Percentiles rank a stretch among this genome's conserved stretches.
Conservation (phyloP, 1,284 basidiomycete genomes). For the Ustilago tritici region DNA sequence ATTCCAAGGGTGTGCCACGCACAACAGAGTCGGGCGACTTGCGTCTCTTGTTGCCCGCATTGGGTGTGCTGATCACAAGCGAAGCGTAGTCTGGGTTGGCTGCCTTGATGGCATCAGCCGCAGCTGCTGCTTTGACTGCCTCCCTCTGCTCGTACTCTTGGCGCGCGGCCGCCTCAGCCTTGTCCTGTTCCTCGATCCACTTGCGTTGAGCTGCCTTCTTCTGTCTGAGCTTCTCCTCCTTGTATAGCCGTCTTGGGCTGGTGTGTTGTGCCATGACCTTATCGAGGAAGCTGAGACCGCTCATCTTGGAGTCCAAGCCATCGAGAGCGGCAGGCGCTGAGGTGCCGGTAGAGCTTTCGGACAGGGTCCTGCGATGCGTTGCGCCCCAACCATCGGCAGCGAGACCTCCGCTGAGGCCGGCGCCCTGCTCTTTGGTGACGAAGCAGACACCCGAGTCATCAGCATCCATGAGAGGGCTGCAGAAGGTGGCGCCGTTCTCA, state of each 20-base stretch:
- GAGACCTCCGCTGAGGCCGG: constrained; percentile 25
- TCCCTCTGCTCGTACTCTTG: constrained; percentile 38
- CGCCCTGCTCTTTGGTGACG: constrained; percentile 15
- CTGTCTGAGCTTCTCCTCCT: constrained; percentile 59
- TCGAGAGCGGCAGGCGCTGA: constrained; percentile 31
- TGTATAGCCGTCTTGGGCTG: constrained; percentile 61
- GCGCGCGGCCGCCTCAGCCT: constrained; percentile 42
- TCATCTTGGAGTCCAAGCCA: constrained; percentile 55
- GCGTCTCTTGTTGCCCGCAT: constrained; percentile 24
- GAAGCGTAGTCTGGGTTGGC: constrained; percentile 46
- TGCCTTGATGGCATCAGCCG: constrained; percentile 40
- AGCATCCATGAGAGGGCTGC: constrained; percentile 31
- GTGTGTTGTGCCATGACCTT: constrained; percentile 64
- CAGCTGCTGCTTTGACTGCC: constrained; percentile 40
- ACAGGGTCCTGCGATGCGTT: constrained; percentile 27
- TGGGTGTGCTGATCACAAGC: constrained; percentile 40
- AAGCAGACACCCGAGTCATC: constrained; percentile 53
- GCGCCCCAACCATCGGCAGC: constrained; percentile 45
- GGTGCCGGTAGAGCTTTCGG: constrained; percentile 36
- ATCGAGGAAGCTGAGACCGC: constrained; percentile 63
- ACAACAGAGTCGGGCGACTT: constrained; percentile 38
- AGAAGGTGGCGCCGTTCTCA: constrained; percentile 42
- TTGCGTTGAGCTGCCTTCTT: constrained; percentile 32
- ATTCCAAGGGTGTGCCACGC: constrained; percentile 31
- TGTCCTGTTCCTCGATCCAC: constrained; percentile 26